Evolutionary conservation across 352 stramenopile species (phyloP).

Genomic region (Phytophthora uliginosa): DNA sequence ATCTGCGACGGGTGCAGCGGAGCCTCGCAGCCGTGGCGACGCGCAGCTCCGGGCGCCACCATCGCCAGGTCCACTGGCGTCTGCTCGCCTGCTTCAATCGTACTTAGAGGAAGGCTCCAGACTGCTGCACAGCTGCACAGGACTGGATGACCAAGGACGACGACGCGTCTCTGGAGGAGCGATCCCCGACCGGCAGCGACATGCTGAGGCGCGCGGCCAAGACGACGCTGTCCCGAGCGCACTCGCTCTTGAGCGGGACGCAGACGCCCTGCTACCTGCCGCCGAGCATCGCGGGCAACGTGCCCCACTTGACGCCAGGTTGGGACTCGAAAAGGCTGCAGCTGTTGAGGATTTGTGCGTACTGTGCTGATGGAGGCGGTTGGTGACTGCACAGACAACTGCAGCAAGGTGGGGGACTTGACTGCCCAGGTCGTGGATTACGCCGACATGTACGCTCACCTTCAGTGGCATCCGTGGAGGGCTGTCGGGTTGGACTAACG

Average conservation of each 20-base stretch:
- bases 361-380: background rate
- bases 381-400: conserved; percentile 56
- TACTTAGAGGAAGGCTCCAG: conserved; percentile 19
- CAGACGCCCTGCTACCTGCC: conserved; percentile 83
- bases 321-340: background rate
- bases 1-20: conserved; percentile 53
- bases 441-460: conserved; percentile 64
- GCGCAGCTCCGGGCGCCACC: conserved; percentile 19
- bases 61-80: background rate
- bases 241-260: conserved; percentile 44
- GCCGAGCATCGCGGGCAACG: conserved; percentile 68
- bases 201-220: conserved; percentile 29
- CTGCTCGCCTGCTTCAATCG: conserved; percentile 18
- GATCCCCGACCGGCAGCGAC: conserved; percentile 36
- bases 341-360: background rate
- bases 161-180: conserved; percentile 7
- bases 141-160: conserved; percentile 14
- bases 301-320: conserved; percentile 82
- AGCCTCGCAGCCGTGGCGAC: conserved; percentile 58
- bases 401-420: conserved; percentile 62
- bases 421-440: conserved; percentile 75
- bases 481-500: background rate
- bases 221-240: conserved; percentile 23
- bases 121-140: too few relatives aligned
- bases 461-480: background rate